Base-by-base conservation (phyloP, 208 protist genomes). In the Leishmania tarentolae region DNA sequence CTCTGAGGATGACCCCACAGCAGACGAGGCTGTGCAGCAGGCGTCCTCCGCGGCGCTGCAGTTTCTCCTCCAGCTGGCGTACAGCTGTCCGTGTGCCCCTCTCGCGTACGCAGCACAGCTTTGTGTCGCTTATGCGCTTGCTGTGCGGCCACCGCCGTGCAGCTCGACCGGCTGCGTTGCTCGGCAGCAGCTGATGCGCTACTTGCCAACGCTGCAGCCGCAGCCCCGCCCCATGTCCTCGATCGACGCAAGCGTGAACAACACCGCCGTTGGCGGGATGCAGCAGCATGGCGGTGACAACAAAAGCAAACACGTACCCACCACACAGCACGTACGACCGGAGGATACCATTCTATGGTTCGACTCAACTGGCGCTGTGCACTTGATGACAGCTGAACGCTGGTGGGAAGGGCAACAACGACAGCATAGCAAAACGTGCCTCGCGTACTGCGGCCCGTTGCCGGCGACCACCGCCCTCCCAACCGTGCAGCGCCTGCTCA, bases 61-160 rank as follows among this genome's bases (percentile, higher is more conserved):
- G 81, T 85, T 91, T 59, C 46, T 95, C 56, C 50, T 90, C 24
- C 82, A 80, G 31, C 79, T 91, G 13, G 91, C 93, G 63, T 96
- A 93, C 83, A 93, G 84, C 76, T 96, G 91, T 75, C 93, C 93
- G 57, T 94, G 90, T 71, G 80, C 83, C 35, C 61, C 91, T 11
- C 80, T 96, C 0, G 80, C 87, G 2, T 87, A 88, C 50, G 88
- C 90, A 9, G 86, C 91, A 8, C 90, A 96, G 79, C 81, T 95
- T 53, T 83, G 92, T n/a, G 80, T 96, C 52, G 90, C 92, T 1
- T 59, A 87, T 40, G 84, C 86, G 9, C 74, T 94, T 57, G 83
- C 83, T 31, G 73, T 77, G 71, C 77, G 68, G 46, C 82, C 65
- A 8, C 37, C 81, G 8, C 70, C 83, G 31, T 63, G 79, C 46